Percentiles rank a stretch among this genome's conserved stretches.
phyloP scores from a whole-genome alignment of 2,329 filamentous ascomycete species.

The Colletotrichum euphorbiae region DNA sequence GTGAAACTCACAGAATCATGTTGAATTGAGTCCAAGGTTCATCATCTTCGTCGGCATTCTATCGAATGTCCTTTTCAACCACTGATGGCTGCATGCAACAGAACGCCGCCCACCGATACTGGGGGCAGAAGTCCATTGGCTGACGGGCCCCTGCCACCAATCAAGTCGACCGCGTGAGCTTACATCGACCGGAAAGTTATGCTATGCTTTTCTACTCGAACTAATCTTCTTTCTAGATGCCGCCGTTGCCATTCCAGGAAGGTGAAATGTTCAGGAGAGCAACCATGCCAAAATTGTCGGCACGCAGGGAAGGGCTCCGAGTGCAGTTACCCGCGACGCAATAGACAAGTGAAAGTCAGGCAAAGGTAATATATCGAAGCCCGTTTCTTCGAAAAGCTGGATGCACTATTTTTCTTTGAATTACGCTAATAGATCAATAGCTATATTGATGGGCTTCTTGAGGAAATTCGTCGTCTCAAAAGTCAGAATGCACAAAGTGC shows the following conservation, averaged over 20 bases:
- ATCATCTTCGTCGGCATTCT: constrained; percentile 7
- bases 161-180: constrained; percentile 41
- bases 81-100: constrained; percentile 33
- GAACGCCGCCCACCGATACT: constrained; percentile 28
- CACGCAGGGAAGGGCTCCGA: constrained; percentile 47
- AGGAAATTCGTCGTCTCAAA: constrained; percentile 49
- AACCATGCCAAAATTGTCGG: constrained; percentile 49
- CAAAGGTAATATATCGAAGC: constrained; percentile 47
- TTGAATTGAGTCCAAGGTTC: not conserved
- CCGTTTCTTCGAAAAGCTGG: not conserved
- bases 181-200: not conserved
- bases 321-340: constrained; percentile 50
- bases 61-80: constrained; percentile 9
- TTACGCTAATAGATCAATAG: constrained; percentile 34
- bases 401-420: no score
- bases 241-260: constrained; percentile 50
- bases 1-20: not conserved
- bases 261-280: constrained; percentile 50
- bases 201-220: not conserved
- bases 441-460: constrained; percentile 50
- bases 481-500: constrained; percentile 22
- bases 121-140: constrained; percentile 28
- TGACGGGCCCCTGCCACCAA: constrained; percentile 37
- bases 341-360: constrained; percentile 49
- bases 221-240: constrained; percentile 33